Evolutionary conservation across 2,329 filamentous ascomycete genomes (phyloP).

Genomic region (Penicillium sp.): DNA sequence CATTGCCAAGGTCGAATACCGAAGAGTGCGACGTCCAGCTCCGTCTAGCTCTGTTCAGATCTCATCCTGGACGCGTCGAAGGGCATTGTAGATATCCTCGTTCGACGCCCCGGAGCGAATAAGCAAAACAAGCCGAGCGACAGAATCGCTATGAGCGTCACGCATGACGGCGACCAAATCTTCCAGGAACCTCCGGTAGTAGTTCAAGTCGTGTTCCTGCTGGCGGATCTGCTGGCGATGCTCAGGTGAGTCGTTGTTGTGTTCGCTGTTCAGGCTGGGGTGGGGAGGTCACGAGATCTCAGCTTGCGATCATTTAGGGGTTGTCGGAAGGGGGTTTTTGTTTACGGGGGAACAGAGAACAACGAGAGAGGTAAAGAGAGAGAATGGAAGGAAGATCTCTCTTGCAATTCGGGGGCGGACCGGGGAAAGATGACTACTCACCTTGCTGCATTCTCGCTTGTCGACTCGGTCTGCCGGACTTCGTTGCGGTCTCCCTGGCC

Average conservation of each 20-base stretch:
- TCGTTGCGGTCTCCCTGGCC: not conserved
- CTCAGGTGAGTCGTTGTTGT: not conserved
- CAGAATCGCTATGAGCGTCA: conserved; percentile 22
- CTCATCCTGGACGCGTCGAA: conserved; percentile 17
- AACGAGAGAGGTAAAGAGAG: not conserved
- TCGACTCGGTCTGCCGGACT: not conserved
- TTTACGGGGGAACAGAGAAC: not conserved
- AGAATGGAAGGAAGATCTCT: not conserved
- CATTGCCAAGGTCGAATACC: not conserved
- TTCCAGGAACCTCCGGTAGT: conserved; percentile 29
- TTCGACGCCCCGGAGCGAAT: conserved; percentile 34
- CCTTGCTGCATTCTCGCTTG: not conserved
- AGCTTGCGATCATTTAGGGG: not conserved
- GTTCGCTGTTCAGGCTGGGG: not conserved
- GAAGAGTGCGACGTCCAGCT: too few species aligned
- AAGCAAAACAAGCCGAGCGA: conserved; percentile 25
- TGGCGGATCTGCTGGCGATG: not conserved
- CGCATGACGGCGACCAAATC: conserved; percentile 28
- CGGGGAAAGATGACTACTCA: not conserved
- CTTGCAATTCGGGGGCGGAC: not conserved
- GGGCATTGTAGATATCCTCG: conserved; percentile 23
- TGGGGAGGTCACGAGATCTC: not conserved
- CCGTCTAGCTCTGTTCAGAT: not conserved
- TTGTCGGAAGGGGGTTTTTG: not conserved
- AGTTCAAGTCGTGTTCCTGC: conserved; percentile 10